Base-by-base conservation (phyloP, 2,329 filamentous ascomycete genomes). In the Hortaea sp. region DNA sequence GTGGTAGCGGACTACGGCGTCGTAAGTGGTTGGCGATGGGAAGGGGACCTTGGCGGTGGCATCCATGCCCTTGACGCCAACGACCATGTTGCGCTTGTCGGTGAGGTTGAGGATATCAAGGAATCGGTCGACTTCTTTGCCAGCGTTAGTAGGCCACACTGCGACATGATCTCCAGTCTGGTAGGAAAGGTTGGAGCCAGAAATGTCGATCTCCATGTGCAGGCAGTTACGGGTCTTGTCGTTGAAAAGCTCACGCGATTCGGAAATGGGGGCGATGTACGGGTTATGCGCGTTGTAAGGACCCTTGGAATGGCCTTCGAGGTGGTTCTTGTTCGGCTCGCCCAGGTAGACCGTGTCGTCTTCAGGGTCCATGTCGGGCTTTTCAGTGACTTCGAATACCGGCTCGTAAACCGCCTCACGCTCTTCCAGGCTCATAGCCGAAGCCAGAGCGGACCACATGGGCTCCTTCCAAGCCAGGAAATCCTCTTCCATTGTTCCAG, bases 401-500 rank as follows among this genome's bases (percentile, higher is more conserved):
- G 92, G 88, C 66, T 98, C 94, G 66, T 97, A 98, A 49, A 94
- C 82, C 51, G 89, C 87, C 65, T 98, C 94, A 49, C 92, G 88
- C 70, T 98, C 92, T 68, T 97, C 85, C 46, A 98, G 73, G 45
- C 79, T 79, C 84, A 98, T 87, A 63, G 86, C 81, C 54, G 86
- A 78, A 27, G 84, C 76, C 44, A 98, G 75, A 49, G 85, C 85
- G 59, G 78, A 74, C 92, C 94, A 98, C 92, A 98, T 98, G 51
- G 89, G 89, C 61, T 98, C 92, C 72, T 98, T 98, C 92, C 92
- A 98, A 55, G 90, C 87, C 60, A 98, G 72, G 68, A 97, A 98
- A 62, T 98, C 94, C 71, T 98, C 94, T 71, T 98, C 92, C 94
- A 98, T 98, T 47, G 92, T 98, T 51, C 94, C 92, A 54, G 92